phyloP scores from a whole-genome alignment of 1,139 yeast genomes.

The Pichia sp. region DNA sequence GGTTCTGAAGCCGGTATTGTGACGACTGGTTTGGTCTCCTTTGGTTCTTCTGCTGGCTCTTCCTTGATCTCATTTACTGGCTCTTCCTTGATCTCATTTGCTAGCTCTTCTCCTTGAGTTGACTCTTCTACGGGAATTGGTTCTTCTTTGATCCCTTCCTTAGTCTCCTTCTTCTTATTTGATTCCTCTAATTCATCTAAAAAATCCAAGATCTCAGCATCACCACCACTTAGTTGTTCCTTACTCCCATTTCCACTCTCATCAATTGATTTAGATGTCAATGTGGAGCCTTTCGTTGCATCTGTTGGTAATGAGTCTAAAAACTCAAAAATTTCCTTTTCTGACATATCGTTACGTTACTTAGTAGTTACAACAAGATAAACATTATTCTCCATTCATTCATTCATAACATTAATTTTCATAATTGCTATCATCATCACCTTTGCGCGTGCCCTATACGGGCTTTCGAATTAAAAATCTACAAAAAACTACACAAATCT shows the following conservation, averaged over 20 bases:
- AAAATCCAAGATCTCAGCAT: constrained; percentile 77
- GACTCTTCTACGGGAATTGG: neutral
- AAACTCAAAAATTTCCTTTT: constrained; percentile 84
- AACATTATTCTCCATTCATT: neutral
- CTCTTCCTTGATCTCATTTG: neutral
- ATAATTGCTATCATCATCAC: no score
- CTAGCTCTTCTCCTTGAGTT: neutral
- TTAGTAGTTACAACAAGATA: constrained; percentile 6
- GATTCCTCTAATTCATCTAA: constrained; percentile 62
- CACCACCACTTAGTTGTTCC: constrained; percentile 35
- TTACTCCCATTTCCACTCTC: neutral
- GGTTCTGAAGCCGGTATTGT: constrained; percentile 15
- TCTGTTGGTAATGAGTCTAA: constrained; percentile 68
- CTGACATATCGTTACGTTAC: constrained; percentile 19
- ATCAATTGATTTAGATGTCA: neutral
- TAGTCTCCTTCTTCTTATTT: constrained; percentile 1
- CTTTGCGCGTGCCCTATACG: no score
- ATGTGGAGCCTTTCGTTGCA: constrained; percentile 10
- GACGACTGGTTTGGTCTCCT: no score
- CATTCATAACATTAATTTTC: no score
- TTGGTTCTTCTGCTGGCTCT: neutral
- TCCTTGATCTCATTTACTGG: neutral
- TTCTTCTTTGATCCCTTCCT: neutral
- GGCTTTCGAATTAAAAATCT: no score
- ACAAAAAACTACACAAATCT: no score